These are phyloP conservation scores for Persicaria maculosa DNA, from an alignment of 148 eudicot genomes.

Conservation along the genomic window DNA sequence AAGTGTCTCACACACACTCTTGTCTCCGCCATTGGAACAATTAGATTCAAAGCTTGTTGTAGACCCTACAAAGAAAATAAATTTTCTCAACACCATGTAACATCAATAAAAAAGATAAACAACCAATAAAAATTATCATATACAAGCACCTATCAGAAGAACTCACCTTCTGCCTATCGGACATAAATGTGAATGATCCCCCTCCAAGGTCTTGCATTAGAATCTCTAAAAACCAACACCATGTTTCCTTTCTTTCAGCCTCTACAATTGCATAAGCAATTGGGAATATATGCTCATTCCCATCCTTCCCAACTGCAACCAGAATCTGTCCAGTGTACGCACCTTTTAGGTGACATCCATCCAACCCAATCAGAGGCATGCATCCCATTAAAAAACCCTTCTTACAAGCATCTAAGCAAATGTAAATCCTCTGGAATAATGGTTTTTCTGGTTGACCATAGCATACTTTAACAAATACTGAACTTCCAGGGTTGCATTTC, in stretches of 20 bases:
- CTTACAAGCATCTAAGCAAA: neutral
- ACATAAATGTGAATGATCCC: neutral
- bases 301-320: constrained; percentile 2
- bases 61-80: no score
- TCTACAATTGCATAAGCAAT: neutral
- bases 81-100: no score
- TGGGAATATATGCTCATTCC: neutral
- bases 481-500: no score
- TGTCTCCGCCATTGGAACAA: no score
- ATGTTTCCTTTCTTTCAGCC: neutral
- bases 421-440: neutral
- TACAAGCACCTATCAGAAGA: no score
- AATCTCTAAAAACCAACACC: neutral
- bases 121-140: no score
- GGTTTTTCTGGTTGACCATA: neutral
- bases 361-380: neutral
- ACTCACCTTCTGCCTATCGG: constrained; percentile 7
- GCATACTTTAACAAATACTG: no score
- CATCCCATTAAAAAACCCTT: neutral
- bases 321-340: neutral
- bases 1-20: no score
- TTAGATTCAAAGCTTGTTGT: no score
- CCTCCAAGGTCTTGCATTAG: neutral
- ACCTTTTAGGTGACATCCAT: constrained; percentile 1
- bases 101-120: no score